Conservation (phyloP, 495 filamentous ascomycete species). For the Thozetella sp. region DNA sequence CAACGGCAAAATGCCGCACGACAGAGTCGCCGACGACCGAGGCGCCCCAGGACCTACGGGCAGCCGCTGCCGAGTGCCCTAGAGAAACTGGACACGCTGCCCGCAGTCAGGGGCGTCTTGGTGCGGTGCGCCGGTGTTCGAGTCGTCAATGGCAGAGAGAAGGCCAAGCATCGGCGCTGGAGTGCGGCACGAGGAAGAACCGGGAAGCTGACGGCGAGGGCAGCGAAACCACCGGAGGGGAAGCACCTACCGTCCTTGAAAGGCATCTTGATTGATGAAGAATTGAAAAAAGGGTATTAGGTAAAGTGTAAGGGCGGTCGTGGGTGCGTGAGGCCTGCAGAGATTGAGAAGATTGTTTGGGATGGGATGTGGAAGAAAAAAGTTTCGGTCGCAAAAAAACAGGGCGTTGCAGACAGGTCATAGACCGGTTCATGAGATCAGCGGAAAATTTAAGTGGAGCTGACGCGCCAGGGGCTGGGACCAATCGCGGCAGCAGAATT, state of each 20-base stretch:
- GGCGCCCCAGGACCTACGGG: background rate
- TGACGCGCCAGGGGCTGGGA: background rate
- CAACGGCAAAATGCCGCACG: slow-evolving; percentile 39
- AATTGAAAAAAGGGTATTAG: background rate
- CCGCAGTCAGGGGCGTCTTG: too few species aligned
- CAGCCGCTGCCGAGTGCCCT: slow-evolving; percentile 3
- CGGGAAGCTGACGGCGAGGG: too few species aligned
- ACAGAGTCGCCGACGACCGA: background rate
- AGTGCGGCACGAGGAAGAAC: too few species aligned
- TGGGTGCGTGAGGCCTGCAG: background rate
- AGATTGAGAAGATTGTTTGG: background rate
- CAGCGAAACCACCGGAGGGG: background rate
- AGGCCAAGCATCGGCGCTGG: too few species aligned
- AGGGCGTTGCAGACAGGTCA: slow-evolving; percentile 10
- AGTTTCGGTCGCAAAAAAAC: slow-evolving; percentile 30
- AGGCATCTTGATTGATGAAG: slow-evolving; percentile 7
- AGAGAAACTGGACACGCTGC: too few species aligned
- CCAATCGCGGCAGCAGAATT: background rate
- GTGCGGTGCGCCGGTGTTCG: too few species aligned
- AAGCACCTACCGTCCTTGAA: slow-evolving; percentile 28
- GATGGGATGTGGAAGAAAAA: slow-evolving; percentile 13
- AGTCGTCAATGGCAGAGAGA: too few species aligned
- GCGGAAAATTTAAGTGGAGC: background rate
- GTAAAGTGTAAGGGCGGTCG: background rate
- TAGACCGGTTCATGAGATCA: slow-evolving; percentile 7